These are phyloP conservation scores for Euphorbia pulcherrima DNA, from an alignment of 345 rosid genomes.

Conservation along the genomic window DNA sequence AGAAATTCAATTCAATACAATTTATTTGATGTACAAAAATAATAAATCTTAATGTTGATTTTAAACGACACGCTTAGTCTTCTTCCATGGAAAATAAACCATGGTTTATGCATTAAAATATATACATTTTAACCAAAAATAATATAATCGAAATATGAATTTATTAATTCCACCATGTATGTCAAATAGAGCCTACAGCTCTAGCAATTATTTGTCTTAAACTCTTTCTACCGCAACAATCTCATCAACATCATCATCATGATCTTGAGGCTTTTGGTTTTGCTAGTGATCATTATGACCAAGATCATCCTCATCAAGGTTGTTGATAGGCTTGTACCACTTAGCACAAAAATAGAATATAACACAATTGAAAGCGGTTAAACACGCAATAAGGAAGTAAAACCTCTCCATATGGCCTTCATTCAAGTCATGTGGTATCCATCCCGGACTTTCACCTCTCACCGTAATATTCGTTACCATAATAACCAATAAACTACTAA, in stretches of 20 bases:
- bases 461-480: constrained; percentile 63
- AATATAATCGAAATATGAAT: no score
- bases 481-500: constrained; percentile 65
- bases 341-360: constrained; percentile 58
- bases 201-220: neutral
- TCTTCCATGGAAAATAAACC: no score
- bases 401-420: constrained; percentile 74
- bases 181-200: no score
- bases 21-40: no score
- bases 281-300: no score
- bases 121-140: no score
- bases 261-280: neutral
- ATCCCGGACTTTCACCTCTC: constrained; percentile 50
- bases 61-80: no score
- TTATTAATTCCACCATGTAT: no score
- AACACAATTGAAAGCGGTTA: constrained; percentile 61
- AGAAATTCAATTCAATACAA: no score
- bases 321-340: constrained; percentile 70
- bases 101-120: no score
- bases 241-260: neutral
- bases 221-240: constrained; percentile 4
- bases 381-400: constrained; percentile 56
- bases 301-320: constrained; percentile 30
- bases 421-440: constrained; percentile 76
- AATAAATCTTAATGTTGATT: no score